phyloP scores from a whole-genome alignment of 192 early-diverging fungal species.

The Linnemannia exigua region DNA sequence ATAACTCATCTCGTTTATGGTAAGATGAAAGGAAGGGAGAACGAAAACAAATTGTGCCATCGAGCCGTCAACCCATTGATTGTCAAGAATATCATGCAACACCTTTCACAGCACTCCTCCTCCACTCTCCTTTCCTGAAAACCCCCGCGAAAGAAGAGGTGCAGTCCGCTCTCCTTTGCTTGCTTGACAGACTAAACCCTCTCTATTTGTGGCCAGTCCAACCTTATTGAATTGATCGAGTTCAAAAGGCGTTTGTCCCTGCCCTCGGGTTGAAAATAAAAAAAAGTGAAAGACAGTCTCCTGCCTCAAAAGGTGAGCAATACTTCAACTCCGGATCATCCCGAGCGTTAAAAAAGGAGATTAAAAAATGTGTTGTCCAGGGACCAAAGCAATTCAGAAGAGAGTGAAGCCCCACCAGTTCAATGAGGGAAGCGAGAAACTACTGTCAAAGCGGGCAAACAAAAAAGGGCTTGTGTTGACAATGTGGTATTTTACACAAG shows the following conservation, averaged over 20 bases:
- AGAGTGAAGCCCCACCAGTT: not conserved
- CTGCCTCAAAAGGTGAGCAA: conserved; percentile 46
- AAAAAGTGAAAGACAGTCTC: conserved; percentile 1
- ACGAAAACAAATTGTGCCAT: not conserved
- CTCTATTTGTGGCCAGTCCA: not conserved
- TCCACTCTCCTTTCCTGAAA: not conserved
- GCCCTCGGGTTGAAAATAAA: not conserved
- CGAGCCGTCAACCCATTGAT: conserved; percentile 3
- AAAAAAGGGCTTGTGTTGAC: too few species aligned
- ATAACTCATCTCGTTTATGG: not conserved
- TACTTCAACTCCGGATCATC: conserved; percentile 25
- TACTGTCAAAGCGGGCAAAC: conserved; percentile 24
- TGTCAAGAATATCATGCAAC: not conserved
- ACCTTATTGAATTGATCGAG: conserved; percentile 14
- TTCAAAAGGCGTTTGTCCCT: not conserved
- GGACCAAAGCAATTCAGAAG: not conserved
- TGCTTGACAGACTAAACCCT: too few species aligned
- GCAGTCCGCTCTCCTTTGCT: not conserved
- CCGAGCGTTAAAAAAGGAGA: not conserved
- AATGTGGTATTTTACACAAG: too few species aligned
- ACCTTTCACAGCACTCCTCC: not conserved
- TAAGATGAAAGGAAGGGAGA: not conserved
- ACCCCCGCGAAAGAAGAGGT: not conserved
- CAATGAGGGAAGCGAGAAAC: not conserved
- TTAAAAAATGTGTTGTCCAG: not conserved